Evolutionary conservation across 164 flowering plant genomes (phyloP), one percentile per base, ranked within the genome.

Genomic region (Sedum album): DNA sequence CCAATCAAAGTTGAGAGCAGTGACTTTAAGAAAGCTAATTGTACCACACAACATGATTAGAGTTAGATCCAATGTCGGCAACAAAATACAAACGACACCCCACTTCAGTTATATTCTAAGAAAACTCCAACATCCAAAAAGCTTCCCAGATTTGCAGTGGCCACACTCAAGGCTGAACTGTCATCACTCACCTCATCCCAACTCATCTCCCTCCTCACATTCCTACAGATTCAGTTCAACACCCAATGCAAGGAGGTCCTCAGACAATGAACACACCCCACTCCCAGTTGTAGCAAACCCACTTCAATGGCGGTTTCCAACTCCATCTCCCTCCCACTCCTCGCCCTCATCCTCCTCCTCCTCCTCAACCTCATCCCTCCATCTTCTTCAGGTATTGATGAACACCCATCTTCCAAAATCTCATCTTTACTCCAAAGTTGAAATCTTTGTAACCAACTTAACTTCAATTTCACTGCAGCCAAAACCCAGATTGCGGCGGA

Each of bases 401-500:
- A 57, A 57, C 26, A 18, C 62, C 62, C 62, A 57, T 57, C 62
- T 57, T 23, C 33, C 62, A 57, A 57, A 57, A 57, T 57, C 18
- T 57, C 33, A 57, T 57, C 61, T 57, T 57, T 57, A 57, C 31
- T 57, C 61, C n/a, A n/a, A n/a, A n/a, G n/a, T n/a, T n/a, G n/a
- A n/a, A n/a, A n/a, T n/a, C n/a, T n/a, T n/a, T n/a, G n/a, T n/a
- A n/a, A n/a, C n/a, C n/a, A n/a, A n/a, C n/a, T n/a, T n/a, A n/a
- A n/a, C n/a, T n/a, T n/a, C n/a, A n/a, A n/a, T n/a, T n/a, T n/a
- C n/a, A n/a, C n/a, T 35, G 62, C 62, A 57, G 62, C 62, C 20
- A 28, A 57, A 6, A 57, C 62, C 62, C 62, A 57, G 33, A 26
- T 57, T 33, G 62, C 18, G 33, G 62, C 62, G 17, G 62, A 57